Conservation (phyloP, 768 basidiomycete species). For the Collybia sordida region DNA sequence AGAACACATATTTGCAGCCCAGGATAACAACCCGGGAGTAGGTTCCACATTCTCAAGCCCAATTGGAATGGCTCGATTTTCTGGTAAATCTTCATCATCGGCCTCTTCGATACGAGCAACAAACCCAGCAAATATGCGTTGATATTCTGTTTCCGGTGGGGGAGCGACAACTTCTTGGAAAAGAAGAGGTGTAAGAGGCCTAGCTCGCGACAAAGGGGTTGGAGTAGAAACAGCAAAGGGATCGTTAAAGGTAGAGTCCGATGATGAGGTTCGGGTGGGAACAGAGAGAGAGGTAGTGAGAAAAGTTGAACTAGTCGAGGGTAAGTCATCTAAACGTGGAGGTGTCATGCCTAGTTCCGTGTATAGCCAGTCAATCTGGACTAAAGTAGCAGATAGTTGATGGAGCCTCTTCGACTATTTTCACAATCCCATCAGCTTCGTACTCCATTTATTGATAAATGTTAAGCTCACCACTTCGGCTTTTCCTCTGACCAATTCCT, state of each 20-base stretch:
- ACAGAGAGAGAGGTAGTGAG: slow-evolving; percentile 24
- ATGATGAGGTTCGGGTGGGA: slow-evolving; percentile 32
- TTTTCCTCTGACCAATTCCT: slow-evolving; percentile 82
- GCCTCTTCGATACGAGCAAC: slow-evolving; percentile 61
- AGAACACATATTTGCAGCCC: slow-evolving; percentile 58
- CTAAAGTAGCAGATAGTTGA: slow-evolving; percentile 60
- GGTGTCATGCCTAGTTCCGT: slow-evolving; percentile 76
- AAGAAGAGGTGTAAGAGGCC: slow-evolving; percentile 32
- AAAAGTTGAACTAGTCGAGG: slow-evolving; percentile 23
- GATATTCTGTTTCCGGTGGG: slow-evolving; percentile 46
- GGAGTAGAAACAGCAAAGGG: slow-evolving; percentile 52
- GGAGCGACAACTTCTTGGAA: slow-evolving; percentile 31
- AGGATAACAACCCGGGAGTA: slow-evolving; percentile 67
- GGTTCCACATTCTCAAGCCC: slow-evolving; percentile 82
- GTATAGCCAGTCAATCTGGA: slow-evolving; percentile 82
- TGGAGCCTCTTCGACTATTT: slow-evolving; percentile 64
- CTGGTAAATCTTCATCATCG: slow-evolving; percentile 45
- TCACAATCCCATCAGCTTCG: too few species aligned
- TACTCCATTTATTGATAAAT: too few species aligned
- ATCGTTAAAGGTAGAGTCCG: slow-evolving; percentile 38
- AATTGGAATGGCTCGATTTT: slow-evolving; percentile 35
- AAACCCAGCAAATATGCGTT: slow-evolving; percentile 61
- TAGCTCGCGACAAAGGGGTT: slow-evolving; percentile 44
- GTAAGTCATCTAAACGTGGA: slow-evolving; percentile 51
- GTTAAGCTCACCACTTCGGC: slow-evolving; percentile 70